Conservation (phyloP, 2,329 filamentous ascomycete genomes). For the Arthrobotrys musiformis region DNA sequence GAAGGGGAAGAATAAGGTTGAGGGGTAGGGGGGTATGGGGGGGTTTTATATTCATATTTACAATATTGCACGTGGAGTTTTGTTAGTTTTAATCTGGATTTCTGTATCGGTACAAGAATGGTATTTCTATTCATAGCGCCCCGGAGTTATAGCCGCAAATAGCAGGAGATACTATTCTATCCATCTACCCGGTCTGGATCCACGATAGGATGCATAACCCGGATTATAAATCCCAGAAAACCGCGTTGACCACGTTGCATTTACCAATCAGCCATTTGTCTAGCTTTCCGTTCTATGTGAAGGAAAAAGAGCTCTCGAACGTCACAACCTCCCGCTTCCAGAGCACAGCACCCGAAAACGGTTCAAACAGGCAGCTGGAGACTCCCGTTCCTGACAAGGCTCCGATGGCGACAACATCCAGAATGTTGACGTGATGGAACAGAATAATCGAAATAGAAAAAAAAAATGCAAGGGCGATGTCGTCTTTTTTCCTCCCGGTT, state of each 20-base stretch:
- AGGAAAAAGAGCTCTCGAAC: constrained; percentile 1
- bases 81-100: too few species aligned
- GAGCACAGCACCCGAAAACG: constrained; percentile 17
- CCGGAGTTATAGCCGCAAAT: background rate
- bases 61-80: too few species aligned
- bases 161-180: background rate
- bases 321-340: constrained; percentile 6
- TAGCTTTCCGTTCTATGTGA: background rate
- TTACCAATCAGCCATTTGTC: background rate
- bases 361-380: too few species aligned
- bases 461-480: constrained; percentile 21
- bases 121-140: background rate
- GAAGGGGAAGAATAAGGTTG: background rate
- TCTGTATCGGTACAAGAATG: too few species aligned
- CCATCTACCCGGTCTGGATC: background rate
- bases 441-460: background rate
- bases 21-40: too few species aligned
- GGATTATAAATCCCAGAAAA: background rate
- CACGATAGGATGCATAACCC: too few species aligned
- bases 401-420: constrained; percentile 28
- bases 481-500: background rate
- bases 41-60: too few species aligned
- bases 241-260: constrained; percentile 33
- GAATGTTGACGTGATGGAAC: constrained; percentile 34
- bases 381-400: constrained; percentile 27